phyloP scores from a whole-genome alignment of 2,329 filamentous ascomycete species.

The Aspergillus tanneri region DNA sequence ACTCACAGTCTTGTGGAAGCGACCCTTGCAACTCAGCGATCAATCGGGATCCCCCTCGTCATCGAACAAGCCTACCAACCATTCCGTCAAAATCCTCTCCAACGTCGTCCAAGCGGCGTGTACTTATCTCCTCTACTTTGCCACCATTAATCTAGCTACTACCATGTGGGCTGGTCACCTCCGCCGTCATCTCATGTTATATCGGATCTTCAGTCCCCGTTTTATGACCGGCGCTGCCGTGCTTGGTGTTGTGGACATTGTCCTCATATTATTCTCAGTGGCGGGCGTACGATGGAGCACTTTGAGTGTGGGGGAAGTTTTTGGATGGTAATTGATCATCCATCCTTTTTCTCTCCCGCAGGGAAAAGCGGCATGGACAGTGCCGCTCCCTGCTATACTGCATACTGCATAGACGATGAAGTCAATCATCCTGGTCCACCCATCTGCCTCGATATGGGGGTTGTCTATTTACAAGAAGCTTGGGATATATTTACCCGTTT shows the following conservation, averaged over 20 bases:
- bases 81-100: conserved; percentile 56
- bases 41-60: conserved; percentile 19
- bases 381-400: too few relatives aligned
- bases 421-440: too few relatives aligned
- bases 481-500: too few relatives aligned
- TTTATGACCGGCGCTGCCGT: conserved; percentile 79
- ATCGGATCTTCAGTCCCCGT: conserved; percentile 84
- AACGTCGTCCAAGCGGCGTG: conserved; percentile 68
- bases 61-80: conserved; percentile 23
- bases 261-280: conserved; percentile 69
- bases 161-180: conserved; percentile 88
- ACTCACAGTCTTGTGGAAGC: conserved; percentile 84
- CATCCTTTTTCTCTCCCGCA: too few relatives aligned
- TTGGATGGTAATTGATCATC: conserved; percentile 79
- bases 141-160: conserved; percentile 77
- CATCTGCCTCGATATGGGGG: too few relatives aligned
- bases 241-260: conserved; percentile 73
- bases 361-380: too few relatives aligned
- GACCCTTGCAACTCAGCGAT: conserved; percentile 68
- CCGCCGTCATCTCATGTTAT: conserved; percentile 91
- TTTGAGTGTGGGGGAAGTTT: conserved; percentile 77
- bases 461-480: too few relatives aligned
- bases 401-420: too few relatives aligned
- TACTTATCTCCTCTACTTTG: conserved; percentile 78
- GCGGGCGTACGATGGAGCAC: conserved; percentile 73